Evolutionary conservation across 2,329 filamentous ascomycete species (phyloP), one percentile per base, ranked within the genome.

Genomic region (Talaromyces sp.): DNA sequence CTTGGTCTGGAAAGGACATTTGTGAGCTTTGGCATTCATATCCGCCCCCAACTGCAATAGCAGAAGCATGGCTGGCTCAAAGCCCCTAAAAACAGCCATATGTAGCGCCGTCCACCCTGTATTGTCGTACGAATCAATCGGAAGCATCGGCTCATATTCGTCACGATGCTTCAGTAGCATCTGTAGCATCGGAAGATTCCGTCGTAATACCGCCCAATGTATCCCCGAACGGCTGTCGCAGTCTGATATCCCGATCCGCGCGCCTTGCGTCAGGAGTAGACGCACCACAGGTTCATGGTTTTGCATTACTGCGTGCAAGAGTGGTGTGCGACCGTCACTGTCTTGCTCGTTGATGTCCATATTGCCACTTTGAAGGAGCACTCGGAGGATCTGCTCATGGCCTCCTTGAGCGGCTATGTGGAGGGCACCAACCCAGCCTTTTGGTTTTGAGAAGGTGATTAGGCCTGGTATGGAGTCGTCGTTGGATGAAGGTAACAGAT

Each of bases 21-120:
- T 51, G 13, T 61, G 63, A 19, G 54, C 59, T 66, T 56, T 67
- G 7, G 68, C 64, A 58, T 65, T 68, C n/a, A 73, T 66, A 53
- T 72, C 65, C 11, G 73, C 72, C 3, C 71, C 72, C 17, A 38
- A 51, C 36, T 70, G 56, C 15, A 74, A 65, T 3, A 75, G 67
- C 6, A 70, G 49, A 17, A 63, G 40, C 36, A 74, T 70, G 38
- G 71, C 67, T 15, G 68, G 63, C 61, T 69, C 68, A 38, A 69
- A 66, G 10, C 68, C 70, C 25, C 66, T 67, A 31, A 70, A 68
- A 13, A 70, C 65, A 19, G 72, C 72, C 61, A 70, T 70, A 65
- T 73, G 72, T 25, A 74, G 64, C 34, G 72, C 64, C 6, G 71
- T 73, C 64, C 69, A 71, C 0, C 70, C 71, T 5, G 64, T 7